A percentile compares a stretch with the other conserved stretches of the same genome.
Conservation (phyloP, 257 asterid genomes). For the Primulina tabacum region DNA sequence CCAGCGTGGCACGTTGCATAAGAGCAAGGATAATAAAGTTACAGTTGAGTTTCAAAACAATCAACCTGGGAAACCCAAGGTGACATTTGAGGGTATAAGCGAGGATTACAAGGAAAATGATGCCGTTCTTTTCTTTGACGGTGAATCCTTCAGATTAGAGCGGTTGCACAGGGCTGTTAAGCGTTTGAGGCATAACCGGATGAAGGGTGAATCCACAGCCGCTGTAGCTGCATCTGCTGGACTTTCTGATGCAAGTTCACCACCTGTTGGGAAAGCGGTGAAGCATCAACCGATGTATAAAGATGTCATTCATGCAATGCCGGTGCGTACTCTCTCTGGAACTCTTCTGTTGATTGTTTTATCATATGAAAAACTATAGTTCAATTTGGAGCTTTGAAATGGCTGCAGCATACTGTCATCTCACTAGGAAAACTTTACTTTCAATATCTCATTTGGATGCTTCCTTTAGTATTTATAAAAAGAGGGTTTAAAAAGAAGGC, state of each 20-base stretch:
- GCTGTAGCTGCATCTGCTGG: slow-evolving; percentile 35
- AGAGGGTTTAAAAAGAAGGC: slow-evolving; percentile 1
- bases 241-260: slow-evolving; percentile 48
- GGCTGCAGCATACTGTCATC: background rate
- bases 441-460: background rate
- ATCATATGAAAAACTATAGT: background rate
- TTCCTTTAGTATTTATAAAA: slow-evolving; percentile 12
- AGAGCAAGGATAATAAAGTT: slow-evolving; percentile 82
- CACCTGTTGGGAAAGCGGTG: slow-evolving; percentile 56
- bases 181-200: slow-evolving; percentile 78
- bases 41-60: slow-evolving; percentile 85
- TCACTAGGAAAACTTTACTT: background rate
- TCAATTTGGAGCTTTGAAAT: slow-evolving; percentile 12
- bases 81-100: slow-evolving; percentile 78
- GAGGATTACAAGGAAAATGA: slow-evolving; percentile 95
- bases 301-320: slow-evolving; percentile 45
- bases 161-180: slow-evolving; percentile 88
- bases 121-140: slow-evolving; percentile 90
- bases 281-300: slow-evolving; percentile 56
- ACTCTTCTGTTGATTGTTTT: slow-evolving; percentile 14
- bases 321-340: slow-evolving; percentile 44
- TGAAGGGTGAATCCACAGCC: slow-evolving; percentile 63
- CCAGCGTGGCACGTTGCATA: slow-evolving; percentile 79
- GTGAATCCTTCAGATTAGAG: slow-evolving; percentile 78
- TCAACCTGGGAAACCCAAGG: slow-evolving; percentile 86